Conservation (phyloP, 2,329 filamentous ascomycete genomes). For the Fusarium marasasianum region DNA sequence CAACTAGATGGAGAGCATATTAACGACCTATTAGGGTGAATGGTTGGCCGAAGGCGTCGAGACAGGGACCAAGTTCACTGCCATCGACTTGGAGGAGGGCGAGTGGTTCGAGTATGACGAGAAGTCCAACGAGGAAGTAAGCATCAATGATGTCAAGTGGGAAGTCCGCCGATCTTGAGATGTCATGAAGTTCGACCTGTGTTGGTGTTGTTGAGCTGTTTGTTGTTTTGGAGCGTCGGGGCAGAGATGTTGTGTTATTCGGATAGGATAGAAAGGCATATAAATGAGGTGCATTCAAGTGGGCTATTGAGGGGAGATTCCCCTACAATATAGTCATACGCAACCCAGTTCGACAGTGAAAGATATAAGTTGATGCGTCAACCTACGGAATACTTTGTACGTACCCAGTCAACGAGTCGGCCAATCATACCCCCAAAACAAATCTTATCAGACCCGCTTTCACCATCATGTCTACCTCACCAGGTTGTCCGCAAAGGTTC, state of each 20-base stretch:
- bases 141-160: slow-evolving; percentile 90
- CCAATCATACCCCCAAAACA: slow-evolving; percentile 3
- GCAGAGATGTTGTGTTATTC: neutral
- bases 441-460: slow-evolving; percentile 16
- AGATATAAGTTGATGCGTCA: neutral
- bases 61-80: slow-evolving; percentile 81
- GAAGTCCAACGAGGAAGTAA: slow-evolving; percentile 90
- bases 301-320: neutral
- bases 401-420: neutral
- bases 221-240: neutral
- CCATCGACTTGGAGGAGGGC: slow-evolving; percentile 84
- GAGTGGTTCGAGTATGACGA: slow-evolving; percentile 99
- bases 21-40: slow-evolving; percentile 71
- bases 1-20: neutral
- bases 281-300: neutral
- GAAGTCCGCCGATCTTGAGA: slow-evolving; percentile 76
- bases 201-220: neutral
- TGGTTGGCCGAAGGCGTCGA: slow-evolving; percentile 88
- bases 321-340: neutral
- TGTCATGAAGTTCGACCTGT: neutral
- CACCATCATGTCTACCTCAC: neutral
- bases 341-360: neutral
- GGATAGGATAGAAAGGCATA: neutral
- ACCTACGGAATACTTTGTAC: neutral
- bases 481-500: slow-evolving; percentile 25